phyloP scores from a whole-genome alignment of 2,329 filamentous ascomycete species.

The Neofusicoccum umdonicola region DNA sequence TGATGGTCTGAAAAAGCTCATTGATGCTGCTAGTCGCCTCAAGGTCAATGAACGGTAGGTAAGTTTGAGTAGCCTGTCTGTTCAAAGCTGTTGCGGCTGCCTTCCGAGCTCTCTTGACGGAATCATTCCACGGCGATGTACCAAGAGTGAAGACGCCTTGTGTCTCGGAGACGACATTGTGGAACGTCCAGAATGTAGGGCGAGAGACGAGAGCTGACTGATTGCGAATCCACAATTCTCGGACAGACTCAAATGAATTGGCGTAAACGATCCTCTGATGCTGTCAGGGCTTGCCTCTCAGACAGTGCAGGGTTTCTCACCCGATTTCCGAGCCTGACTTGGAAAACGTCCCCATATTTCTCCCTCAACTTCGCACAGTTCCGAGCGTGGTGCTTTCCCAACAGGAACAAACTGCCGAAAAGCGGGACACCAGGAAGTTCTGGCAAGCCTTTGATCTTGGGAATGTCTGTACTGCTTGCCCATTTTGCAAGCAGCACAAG shows the following conservation, averaged over 20 bases:
- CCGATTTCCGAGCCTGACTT: conserved; percentile 48
- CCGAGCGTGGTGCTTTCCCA: conserved; percentile 58
- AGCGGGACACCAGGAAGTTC: conserved; percentile 62
- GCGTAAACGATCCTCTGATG: conserved; percentile 2
- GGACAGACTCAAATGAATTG: conserved; percentile 4
- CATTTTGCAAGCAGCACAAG: conserved; percentile 14
- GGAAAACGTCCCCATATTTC: conserved; percentile 64
- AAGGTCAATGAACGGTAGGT: conserved; percentile 16
- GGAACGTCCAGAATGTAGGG: conserved; percentile 16
- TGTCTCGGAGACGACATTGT: conserved; percentile 14
- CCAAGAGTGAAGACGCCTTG: conserved; percentile 11
- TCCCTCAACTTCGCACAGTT: conserved; percentile 57
- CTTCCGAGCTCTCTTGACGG: conserved; percentile 7
- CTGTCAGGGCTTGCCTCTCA: conserved; percentile 4
- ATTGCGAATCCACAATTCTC: conserved; percentile 22
- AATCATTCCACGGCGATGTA: conserved; percentile 17
- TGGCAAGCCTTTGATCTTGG: conserved; percentile 61
- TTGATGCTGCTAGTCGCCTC: conserved; percentile 17
- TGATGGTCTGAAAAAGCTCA: conserved; percentile 1
- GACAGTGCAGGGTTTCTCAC: neutral
- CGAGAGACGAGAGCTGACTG: conserved; percentile 16
- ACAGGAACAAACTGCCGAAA: conserved; percentile 62
- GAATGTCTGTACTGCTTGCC: conserved; percentile 53
- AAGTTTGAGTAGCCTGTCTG: neutral
- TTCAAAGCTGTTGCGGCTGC: conserved; percentile 17